phyloP scores from a whole-genome alignment of 225 moss, liverwort and hornwort species.

The Neckera pumila region DNA sequence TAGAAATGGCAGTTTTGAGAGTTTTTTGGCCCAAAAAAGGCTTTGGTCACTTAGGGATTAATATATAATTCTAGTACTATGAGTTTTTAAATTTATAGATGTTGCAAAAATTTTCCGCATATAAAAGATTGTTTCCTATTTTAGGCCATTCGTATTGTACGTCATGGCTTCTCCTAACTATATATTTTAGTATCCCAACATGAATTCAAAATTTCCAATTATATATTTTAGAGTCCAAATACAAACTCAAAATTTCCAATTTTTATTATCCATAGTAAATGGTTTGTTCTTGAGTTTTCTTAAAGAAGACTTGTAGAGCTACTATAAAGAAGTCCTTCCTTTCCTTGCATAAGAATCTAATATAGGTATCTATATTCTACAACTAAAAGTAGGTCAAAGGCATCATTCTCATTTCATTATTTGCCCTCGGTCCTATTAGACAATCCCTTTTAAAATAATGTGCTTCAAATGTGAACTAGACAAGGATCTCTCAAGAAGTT shows the following conservation, averaged over 20 bases:
- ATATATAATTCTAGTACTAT: too few relatives aligned
- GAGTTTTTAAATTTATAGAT: too few relatives aligned
- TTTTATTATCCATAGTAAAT: not conserved
- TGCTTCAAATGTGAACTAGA: not conserved
- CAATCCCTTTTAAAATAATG: too few relatives aligned
- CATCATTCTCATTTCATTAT: not conserved
- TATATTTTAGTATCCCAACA: not conserved
- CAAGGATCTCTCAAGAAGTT: not conserved
- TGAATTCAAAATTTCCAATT: not conserved
- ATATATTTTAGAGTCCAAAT: not conserved
- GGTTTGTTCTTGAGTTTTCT: fast-evolving
- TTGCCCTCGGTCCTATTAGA: not conserved
- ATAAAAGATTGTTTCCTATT: not conserved
- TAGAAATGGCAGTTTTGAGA: too few relatives aligned
- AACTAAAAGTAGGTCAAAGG: not conserved
- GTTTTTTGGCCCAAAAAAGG: too few relatives aligned
- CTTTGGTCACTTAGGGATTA: too few relatives aligned
- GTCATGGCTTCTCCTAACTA: not conserved
- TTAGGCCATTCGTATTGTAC: not conserved
- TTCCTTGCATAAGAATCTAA: not conserved
- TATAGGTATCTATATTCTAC: not conserved
- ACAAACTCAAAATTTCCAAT: not conserved
- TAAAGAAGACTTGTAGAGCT: not conserved
- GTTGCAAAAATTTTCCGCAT: fast-evolving
- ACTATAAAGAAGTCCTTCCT: too few relatives aligned